Evolutionary conservation across 768 basidiomycete species (phyloP), one percentile per base, ranked within the genome.

Genomic region (Naganishia randhawae): DNA sequence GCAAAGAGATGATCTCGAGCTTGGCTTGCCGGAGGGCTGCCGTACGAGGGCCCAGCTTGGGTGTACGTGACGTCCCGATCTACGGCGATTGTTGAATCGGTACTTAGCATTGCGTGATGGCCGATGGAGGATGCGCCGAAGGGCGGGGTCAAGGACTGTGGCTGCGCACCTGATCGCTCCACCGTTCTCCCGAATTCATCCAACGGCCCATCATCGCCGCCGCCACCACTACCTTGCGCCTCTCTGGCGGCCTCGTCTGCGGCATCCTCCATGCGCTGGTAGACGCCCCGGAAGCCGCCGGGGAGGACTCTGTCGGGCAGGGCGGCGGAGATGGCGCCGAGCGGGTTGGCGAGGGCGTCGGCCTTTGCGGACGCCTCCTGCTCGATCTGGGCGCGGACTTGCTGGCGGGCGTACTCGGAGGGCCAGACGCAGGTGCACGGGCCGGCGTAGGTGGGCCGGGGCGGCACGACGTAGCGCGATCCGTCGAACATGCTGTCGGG

Each of bases 371-470:
- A 61, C 8, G 33, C 27, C 6, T 61, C 57, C 41, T 61, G 57
- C 7, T 61, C 57, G 29, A 61, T 42, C 11, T 61, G 2, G 1
- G 57, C 57, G 6, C 57, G 57, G 10, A 41, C 57, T 39, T 41
- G 57, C 39, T 61, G 57, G 7, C 57, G 13, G 4, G 57, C 57
- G 39, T 61, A 61, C n/a, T 61, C 57, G 3, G 37, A 2, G 22
- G 57, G 57, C 57, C 57, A 61, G 19, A 61, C 57, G 25, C 57
- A 61, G n/a, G 57, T 61, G 39, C 57, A 61, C 2, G 57, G 57
- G 8, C 57, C 57, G 25, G 57, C 32, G 57, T 61, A 61, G 39
- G 57, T 61, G 3, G 57, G 57, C 37, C 57, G 22, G n/a, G 57
- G 57, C 22, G 57, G 57, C 19, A 61, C 57, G 57, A 61, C 57